Evolutionary conservation across 2,329 filamentous ascomycete genomes (phyloP), one percentile per base, ranked within the genome.

Genomic region (Ambrosiella cleistominuta): DNA sequence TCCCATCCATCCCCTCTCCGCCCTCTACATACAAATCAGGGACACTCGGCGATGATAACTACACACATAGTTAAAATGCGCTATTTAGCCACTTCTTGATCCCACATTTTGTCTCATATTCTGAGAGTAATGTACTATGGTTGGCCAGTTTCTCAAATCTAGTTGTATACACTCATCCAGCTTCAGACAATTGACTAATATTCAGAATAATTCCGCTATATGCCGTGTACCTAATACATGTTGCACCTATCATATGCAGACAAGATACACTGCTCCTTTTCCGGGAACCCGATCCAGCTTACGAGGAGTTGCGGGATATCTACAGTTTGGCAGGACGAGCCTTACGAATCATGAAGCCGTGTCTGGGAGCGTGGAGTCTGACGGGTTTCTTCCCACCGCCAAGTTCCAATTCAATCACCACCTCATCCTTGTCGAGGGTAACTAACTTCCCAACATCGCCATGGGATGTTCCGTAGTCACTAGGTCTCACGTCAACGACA

Each of bases 341-440:
- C 61, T 70, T 71, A 58, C 63, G 65, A 49, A 81, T 67, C 60
- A 73, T 71, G 66, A 82, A 84, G 19, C 77, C 76, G 65, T 77
- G 75, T 63, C 82, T 72, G 6, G 82, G 82, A 57, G 77, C 76
- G 70, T 86, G 81, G 39, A 86, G 68, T 57, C 74, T 72, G 17
- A 85, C 68, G 50, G 65, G 66, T 50, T 66, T 68, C 60, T 68
- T 67, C 3, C 68, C 70, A 2, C 70, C 71, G 59, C 67, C 65
- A 12, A 74, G 72, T 66, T 80, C 75, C 12, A 74, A 72, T 66
- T 80, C 75, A 61, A 84, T 70, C 1, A 83, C 80, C 7, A 82
- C 72, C 70, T 85, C 80, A 51, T 71, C 68, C 19, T 65, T 65
- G 49, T 71, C 71, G 55, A 86, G 64, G 35, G 72, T 71, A 12